Base-by-base conservation (phyloP, 176 grass and related monocot genomes). In the Musa acuminata region DNA sequence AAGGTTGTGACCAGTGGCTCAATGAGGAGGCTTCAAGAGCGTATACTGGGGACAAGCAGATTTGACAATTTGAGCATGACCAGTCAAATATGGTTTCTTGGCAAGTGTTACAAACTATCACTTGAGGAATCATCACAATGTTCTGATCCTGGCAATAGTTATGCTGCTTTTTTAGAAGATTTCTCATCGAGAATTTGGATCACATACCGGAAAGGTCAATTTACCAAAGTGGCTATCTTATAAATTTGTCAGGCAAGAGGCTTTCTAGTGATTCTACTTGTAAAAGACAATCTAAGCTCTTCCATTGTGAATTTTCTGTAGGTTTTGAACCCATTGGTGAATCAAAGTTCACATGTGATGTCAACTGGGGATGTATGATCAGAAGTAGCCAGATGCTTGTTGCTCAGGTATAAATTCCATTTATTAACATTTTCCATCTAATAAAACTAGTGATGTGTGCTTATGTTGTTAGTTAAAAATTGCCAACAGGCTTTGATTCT, bases 351-450 rank as follows among this genome's bases (percentile, higher is more conserved):
- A 91, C 88, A 22, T 94, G 84, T 66, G 96, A 99, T 84, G 86
- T 95, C 9, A 91, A 86, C 58, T 99, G 96, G 96, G 96, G 96
- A 14, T 99, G 96, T 80, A 99, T 99, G 96, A 92, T 99, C 27
- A 99, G 96, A 99, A 99, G 96, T 79, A 99, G 96, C 63, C 96
- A 99, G 82, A 99, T 99, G 96, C 82, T 99, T 80, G 86, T 99
- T 71, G 91, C 91, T 49, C 91, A 95, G 90, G 91, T 88, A 13
- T 24, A 17, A 48, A 13, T 59, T 17, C 11, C 13, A 0, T 63
- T 62, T 75, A 64, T 76, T 50, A 20, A 24, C n/a, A 62, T 77
- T 6, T 80, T 52, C 16, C 8, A 11, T 51, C 48, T 51, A 51
- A 70, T 70, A 3, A 21, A 51, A 9, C 48, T 21, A 21, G 67